Base-by-base conservation (phyloP, 129 eudicot genomes). In the Heracleum sosnowskyi region DNA sequence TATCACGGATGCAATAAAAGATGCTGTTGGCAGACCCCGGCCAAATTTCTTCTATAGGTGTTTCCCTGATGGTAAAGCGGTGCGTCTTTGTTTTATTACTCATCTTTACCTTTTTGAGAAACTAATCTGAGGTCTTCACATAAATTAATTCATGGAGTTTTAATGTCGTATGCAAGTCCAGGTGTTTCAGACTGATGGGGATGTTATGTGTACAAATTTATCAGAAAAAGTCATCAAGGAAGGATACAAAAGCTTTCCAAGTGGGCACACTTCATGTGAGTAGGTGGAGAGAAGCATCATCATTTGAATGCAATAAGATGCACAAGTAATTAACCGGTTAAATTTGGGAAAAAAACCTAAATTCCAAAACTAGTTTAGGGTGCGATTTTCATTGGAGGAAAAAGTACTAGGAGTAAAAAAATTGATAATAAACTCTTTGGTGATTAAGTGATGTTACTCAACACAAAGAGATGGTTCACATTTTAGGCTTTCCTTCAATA, bases 211-310 rank as follows among this genome's bases (percentile, higher is more conserved):
- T 72, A 80, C 77, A 44, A 73, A 82, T 79, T 81, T 87, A 53
- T 76, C 81, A 16, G 69, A 10, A 41, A 83, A 73, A 24, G 80
- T 79, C 34, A 82, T 91, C 60, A 91, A 91, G 83, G 96, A 91
- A 87, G 96, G 96, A 77, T 84, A 91, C 74, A 91, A 91, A 78
- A 91, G 93, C 83, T 91, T 91, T 40, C 96, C 96, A 16, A 89
- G 96, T 76, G 96, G 96, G 57, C 96, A 90, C 74, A 84, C 91
- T 75, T 88, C 96, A 31, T 90, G 96, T 91, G 83, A 40, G 81
- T 80, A 64, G 36, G 47, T 31, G 35, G 44, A 77, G 24, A 35
- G 63, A 55, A 39, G 35, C 44, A 77, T n/a, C 35, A 17, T 17
- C 74, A 33, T 64, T 31, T 64, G 20, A 29, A 64, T 11, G 71